Percentiles rank a stretch among this genome's conserved stretches.
phyloP scores from a whole-genome alignment of 495 filamentous ascomycete species.

The Filosporella fistucella region DNA sequence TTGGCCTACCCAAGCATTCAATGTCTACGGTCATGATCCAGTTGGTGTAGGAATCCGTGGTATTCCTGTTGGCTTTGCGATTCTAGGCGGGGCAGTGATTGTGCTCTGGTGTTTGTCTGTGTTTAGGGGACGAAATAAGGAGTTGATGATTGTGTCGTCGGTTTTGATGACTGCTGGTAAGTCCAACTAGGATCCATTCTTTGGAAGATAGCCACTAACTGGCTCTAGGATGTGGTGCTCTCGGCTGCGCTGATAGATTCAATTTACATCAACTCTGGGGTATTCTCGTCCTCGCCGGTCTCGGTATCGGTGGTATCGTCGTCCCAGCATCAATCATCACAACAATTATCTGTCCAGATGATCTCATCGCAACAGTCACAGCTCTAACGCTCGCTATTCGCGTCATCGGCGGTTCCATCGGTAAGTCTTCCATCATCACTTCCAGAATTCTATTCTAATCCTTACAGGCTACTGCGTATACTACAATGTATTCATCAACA shows the following conservation, averaged over 20 bases:
- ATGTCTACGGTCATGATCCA: conserved; percentile 71
- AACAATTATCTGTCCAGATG: conserved; percentile 70
- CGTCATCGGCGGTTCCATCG: conserved; percentile 66
- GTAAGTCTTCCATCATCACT: not conserved
- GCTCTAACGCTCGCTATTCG: conserved; percentile 69
- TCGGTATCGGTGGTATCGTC: conserved; percentile 74
- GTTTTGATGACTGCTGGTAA: conserved; percentile 53
- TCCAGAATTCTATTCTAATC: not conserved
- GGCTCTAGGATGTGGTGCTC: conserved; percentile 49
- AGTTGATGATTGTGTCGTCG: conserved; percentile 58
- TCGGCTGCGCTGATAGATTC: conserved; percentile 50
- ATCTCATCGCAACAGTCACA: conserved; percentile 70
- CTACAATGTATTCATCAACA: conserved; percentile 70
- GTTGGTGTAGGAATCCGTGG: conserved; percentile 63
- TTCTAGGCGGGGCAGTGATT: conserved; percentile 58
- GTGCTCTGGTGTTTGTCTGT: conserved; percentile 57
- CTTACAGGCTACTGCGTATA: conserved; percentile 57
- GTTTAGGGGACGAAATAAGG: conserved; percentile 58
- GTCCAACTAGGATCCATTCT: not conserved
- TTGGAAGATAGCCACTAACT: not conserved
- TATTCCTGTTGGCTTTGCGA: conserved; percentile 63
- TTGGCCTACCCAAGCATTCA: conserved; percentile 73
- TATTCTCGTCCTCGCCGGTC: conserved; percentile 57
- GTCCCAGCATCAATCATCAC: conserved; percentile 69
- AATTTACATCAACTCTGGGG: conserved; percentile 60